These are phyloP conservation scores for Saccharomycopsis sp. DNA, from an alignment of 805 yeast species.

Conservation along the genomic window DNA sequence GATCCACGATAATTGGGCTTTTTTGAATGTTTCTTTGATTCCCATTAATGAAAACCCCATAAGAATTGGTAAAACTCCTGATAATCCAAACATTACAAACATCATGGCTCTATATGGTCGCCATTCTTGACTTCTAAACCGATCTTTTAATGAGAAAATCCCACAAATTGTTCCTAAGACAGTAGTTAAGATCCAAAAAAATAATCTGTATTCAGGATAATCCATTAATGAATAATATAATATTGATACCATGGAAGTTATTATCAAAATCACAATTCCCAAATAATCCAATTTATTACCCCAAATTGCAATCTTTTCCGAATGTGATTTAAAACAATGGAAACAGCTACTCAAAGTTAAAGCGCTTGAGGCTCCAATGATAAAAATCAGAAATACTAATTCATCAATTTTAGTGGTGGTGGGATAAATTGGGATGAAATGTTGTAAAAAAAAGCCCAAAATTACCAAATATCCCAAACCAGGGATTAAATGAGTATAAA, in stretches of 20 bases:
- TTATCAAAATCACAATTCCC: constrained; percentile 61
- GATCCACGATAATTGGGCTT: constrained; percentile 55
- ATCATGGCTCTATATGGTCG: constrained; percentile 67
- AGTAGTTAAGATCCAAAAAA: constrained; percentile 37
- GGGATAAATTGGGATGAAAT: constrained; percentile 34
- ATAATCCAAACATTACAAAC: constrained; percentile 73
- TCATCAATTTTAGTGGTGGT: constrained; percentile 36
- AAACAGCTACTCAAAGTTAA: constrained; percentile 54
- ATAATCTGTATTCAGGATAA: constrained; percentile 24
- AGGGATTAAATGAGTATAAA: constrained; percentile 53
- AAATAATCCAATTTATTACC: constrained; percentile 69
- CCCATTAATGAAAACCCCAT: constrained; percentile 45
- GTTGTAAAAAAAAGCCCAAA: constrained; percentile 23
- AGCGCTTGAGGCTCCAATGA: constrained; percentile 48
- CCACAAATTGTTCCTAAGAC: constrained; percentile 53
- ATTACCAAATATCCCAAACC: constrained; percentile 24
- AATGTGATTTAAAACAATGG: constrained; percentile 61
- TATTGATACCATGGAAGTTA: constrained; percentile 48
- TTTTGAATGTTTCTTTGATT: constrained; percentile 30
- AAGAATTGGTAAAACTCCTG: constrained; percentile 62
- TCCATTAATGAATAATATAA: constrained; percentile 42
- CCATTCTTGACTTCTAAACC: constrained; percentile 61
- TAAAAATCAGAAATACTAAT: constrained; percentile 26
- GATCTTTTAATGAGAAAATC: constrained; percentile 49
- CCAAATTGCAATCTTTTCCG: constrained; percentile 37